Evolutionary conservation across 1,284 basidiomycete genomes (phyloP), one percentile per base, ranked within the genome.

Genomic region (Ceratobasidium sp.): DNA sequence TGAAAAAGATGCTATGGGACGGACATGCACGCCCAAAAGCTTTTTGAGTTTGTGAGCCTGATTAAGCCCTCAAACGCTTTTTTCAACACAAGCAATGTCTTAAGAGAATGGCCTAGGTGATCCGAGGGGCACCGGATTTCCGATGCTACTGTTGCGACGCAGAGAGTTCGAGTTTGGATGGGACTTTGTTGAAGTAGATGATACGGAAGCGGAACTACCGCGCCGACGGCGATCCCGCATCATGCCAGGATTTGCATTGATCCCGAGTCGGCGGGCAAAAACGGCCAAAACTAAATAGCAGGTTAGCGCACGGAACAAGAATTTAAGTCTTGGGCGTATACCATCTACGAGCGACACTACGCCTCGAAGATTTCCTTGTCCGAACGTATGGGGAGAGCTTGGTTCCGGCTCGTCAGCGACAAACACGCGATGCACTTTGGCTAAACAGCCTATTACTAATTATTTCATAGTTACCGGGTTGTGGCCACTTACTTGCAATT

Each of bases 321-420:
- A 40, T 28, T 60, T 12, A 9, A 13, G 26, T 60, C 44, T 42
- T 26, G 51, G 23, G n/a, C 18, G 15, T 20, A 61, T 49, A 80
- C 80, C 68, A 61, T 80, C 80, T 9, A 80, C 75, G 56, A 80
- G 75, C 28, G 80, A 80, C 23, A 80, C 80, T 3, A 80, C 80
- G 10, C 80, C 80, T 51, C 76, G 75, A 20, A 80, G 58, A 40
- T 80, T 80, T 18, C 78, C 80, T 49, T 77, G 75, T 23, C 77
- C 61, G 33, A 75, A 77, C 20, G 44, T 53, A 51, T 60, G 40
- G 13, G 79, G 64, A n/a, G 77, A 71, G 33, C 53, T 58, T 6
- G 61, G 67, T 44, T 76, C 49, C n/a, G 76, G 58, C 44, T 80
- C 80, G 18, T 79, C 78, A 10, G 78, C 79, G 33, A 80, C 71